phyloP scores from a whole-genome alignment of 2,329 filamentous ascomycete genomes.

The Cladobotryum mycophilum region DNA sequence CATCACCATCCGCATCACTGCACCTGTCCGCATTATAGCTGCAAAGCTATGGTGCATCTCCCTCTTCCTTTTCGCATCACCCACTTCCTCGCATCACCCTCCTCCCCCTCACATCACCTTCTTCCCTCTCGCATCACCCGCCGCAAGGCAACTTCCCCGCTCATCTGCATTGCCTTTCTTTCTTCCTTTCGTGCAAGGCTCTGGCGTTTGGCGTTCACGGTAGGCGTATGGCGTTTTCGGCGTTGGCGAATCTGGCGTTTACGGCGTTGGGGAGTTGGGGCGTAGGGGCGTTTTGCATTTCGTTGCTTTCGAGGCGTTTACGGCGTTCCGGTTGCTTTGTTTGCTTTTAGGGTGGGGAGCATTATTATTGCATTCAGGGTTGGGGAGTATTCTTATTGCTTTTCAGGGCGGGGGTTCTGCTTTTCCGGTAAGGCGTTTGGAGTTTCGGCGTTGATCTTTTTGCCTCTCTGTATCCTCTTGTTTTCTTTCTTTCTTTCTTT shows the following conservation, averaged over 20 bases:
- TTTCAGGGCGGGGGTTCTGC: not conserved
- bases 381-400: not conserved
- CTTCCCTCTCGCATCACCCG: too few relatives aligned
- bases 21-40: too few relatives aligned
- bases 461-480: slow-evolving; percentile 1
- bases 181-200: not conserved
- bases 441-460: not conserved
- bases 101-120: too few relatives aligned
- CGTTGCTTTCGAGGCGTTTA: not conserved
- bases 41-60: too few relatives aligned
- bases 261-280: too few relatives aligned
- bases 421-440: slow-evolving; percentile 5
- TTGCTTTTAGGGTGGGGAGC: not conserved
- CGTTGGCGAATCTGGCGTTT: too few relatives aligned
- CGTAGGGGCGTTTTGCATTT: too few relatives aligned
- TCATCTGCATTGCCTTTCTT: not conserved
- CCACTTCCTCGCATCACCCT: too few relatives aligned
- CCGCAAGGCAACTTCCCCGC: too few relatives aligned
- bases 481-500: not conserved
- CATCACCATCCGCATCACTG: too few relatives aligned
- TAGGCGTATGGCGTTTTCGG: not conserved
- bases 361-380: not conserved
- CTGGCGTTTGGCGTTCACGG: not conserved
- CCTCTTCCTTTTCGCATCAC: too few relatives aligned
- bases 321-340: not conserved